A percentile compares a stretch with the other conserved stretches of the same genome.
phyloP scores from a whole-genome alignment of 2,329 filamentous ascomycete species.

The Fusarium proliferatum region DNA sequence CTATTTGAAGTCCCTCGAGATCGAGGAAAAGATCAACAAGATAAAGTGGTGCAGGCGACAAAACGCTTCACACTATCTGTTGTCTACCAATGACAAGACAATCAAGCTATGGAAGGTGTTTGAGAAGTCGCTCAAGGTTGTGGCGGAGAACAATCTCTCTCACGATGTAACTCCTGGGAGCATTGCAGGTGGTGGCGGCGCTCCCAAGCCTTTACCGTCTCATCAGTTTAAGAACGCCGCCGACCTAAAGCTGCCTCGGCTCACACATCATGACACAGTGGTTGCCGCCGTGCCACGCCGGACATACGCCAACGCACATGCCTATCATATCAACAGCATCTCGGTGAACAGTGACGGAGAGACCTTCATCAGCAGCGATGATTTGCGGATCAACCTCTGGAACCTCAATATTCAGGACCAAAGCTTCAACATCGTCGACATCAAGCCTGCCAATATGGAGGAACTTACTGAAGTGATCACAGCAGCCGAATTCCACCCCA shows the following conservation, averaged over 20 bases:
- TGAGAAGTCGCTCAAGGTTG: slow-evolving; percentile 98
- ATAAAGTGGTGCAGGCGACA: slow-evolving; percentile 99
- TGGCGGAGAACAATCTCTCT: slow-evolving; percentile 98
- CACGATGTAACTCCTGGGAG: slow-evolving; percentile 87
- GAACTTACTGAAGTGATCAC: slow-evolving; percentile 99
- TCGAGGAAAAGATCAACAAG: slow-evolving; percentile 99
- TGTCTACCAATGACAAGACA: slow-evolving; percentile 99
- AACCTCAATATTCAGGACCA: slow-evolving; percentile 99
- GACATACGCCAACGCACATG: slow-evolving; percentile 97
- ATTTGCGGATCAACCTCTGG: slow-evolving; percentile 97
- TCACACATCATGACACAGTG: slow-evolving; percentile 98
- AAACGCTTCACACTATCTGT: slow-evolving; percentile 97
- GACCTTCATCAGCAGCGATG: slow-evolving; percentile 99
- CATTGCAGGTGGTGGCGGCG: slow-evolving; percentile 80
- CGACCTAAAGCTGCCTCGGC: slow-evolving; percentile 90
- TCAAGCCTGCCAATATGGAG: slow-evolving; percentile 99
- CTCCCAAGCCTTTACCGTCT: slow-evolving; percentile 74
- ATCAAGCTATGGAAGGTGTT: slow-evolving; percentile 99
- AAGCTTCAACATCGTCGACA: slow-evolving; percentile 99
- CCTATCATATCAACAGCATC: slow-evolving; percentile 99
- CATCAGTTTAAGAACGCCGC: slow-evolving; percentile 82
- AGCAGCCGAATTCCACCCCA: slow-evolving; percentile 95
- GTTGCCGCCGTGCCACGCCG: slow-evolving; percentile 95
- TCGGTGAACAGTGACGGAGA: slow-evolving; percentile 99
- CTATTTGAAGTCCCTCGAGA: slow-evolving; percentile 98